Evolutionary conservation across 768 basidiomycete genomes (phyloP).

Genomic region (Exidia glandulosa): DNA sequence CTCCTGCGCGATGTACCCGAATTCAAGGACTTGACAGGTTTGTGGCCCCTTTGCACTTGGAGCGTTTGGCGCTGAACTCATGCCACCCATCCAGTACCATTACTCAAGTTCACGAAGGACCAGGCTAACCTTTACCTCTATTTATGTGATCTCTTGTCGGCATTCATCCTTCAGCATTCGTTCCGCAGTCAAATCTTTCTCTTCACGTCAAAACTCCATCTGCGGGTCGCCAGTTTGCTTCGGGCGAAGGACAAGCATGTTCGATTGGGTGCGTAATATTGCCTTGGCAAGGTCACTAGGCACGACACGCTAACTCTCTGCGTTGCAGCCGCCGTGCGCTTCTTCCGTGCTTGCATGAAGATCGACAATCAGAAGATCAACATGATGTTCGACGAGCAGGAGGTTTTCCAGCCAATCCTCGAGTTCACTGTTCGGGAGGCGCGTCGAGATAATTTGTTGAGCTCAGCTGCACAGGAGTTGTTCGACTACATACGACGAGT

Average conservation of each 20-base stretch:
- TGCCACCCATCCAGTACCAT: slow-evolving; percentile 29
- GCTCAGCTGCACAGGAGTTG: slow-evolving; percentile 91
- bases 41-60: slow-evolving; percentile 13
- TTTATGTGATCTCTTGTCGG: slow-evolving; percentile 84
- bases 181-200: slow-evolving; percentile 89
- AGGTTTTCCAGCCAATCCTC: slow-evolving; percentile 72
- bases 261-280: slow-evolving; percentile 59
- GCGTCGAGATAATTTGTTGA: slow-evolving; percentile 80
- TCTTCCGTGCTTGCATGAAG: slow-evolving; percentile 77
- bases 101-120: slow-evolving; percentile 53
- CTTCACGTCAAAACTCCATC: slow-evolving; percentile 66
- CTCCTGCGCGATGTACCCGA: slow-evolving; percentile 60
- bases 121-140: slow-evolving; percentile 77
- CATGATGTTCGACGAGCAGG: slow-evolving; percentile 70
- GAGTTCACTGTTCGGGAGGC: slow-evolving; percentile 78
- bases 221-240: slow-evolving; percentile 65
- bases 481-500: slow-evolving; percentile 88
- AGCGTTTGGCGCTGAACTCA: slow-evolving; percentile 21
- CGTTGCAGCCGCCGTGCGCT: slow-evolving; percentile 72
- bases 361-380: slow-evolving; percentile 70
- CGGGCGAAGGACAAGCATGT: slow-evolving; percentile 84
- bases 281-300: neutral
- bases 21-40: slow-evolving; percentile 41
- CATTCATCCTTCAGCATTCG: slow-evolving; percentile 77
- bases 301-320: neutral